Evolutionary conservation across 495 filamentous ascomycete species (phyloP).

Genomic region (Penicillium waksmanii): DNA sequence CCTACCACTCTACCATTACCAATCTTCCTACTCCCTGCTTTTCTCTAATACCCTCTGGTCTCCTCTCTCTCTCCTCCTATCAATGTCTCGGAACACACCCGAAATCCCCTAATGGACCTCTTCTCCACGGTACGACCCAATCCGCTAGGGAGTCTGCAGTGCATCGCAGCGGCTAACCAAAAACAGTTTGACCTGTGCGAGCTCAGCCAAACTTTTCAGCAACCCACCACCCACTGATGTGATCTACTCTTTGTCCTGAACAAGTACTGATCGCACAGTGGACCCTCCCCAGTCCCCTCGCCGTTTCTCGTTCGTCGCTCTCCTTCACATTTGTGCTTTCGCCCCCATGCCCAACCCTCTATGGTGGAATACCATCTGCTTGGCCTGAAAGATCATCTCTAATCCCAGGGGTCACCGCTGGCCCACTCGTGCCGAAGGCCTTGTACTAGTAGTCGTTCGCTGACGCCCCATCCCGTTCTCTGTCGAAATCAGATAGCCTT

Average conservation of each 20-base stretch:
- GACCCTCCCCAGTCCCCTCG: not conserved
- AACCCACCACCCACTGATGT: not conserved
- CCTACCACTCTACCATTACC: not conserved
- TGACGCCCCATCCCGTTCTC: not conserved
- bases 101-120: not conserved
- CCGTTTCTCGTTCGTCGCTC: not conserved
- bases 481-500: constrained; percentile 1
- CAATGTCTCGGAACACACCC: not conserved
- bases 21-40: not conserved
- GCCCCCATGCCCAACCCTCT: not conserved
- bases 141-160: not conserved
- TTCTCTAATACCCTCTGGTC: not conserved
- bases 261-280: not conserved
- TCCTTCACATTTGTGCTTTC: not conserved
- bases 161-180: constrained; percentile 6
- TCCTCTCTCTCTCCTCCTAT: not conserved
- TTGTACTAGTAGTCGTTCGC: not conserved
- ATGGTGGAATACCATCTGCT: not conserved
- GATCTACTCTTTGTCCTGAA: not conserved
- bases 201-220: not conserved
- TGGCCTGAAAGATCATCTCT: not conserved
- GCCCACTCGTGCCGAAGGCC: not conserved
- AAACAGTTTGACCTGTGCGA: constrained; percentile 1
- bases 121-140: not conserved
- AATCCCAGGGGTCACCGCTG: not conserved